These are phyloP conservation scores for Coemansia sp. DNA, from an alignment of 192 early-diverging fungal species.

Conservation along the genomic window DNA sequence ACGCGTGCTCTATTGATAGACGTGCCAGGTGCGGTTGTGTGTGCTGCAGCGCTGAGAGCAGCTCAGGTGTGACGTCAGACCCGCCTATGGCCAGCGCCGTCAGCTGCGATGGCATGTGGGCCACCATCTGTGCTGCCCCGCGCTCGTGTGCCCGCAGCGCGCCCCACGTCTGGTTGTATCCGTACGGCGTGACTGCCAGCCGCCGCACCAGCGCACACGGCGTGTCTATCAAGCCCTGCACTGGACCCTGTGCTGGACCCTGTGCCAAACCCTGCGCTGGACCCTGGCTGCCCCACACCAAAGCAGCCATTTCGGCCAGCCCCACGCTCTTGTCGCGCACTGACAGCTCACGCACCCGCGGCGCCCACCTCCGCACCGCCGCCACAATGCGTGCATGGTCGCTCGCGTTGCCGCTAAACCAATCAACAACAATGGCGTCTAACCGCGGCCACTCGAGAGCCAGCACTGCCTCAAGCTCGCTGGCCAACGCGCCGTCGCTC, in stretches of 20 bases:
- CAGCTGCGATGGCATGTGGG: conserved; percentile 25
- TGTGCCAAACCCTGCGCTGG: not conserved
- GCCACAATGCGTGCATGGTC: conserved; percentile 32
- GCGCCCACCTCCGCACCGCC: conserved; percentile 22
- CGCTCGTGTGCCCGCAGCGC: conserved; percentile 31
- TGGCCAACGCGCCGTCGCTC: conserved; percentile 11
- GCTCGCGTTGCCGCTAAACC: conserved; percentile 28
- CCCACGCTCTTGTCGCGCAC: conserved; percentile 37
- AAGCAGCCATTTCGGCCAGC: conserved; percentile 12
- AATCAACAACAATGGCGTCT: conserved; percentile 35
- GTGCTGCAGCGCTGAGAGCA: conserved; percentile 28
- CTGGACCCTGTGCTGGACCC: too few species aligned
- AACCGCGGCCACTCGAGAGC: conserved; percentile 31
- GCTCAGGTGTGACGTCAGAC: conserved; percentile 33
- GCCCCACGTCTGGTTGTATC: conserved; percentile 46
- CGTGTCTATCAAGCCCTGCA: not conserved
- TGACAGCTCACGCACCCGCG: conserved; percentile 28
- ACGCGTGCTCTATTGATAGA: conserved; percentile 38
- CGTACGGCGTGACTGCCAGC: conserved; percentile 40
- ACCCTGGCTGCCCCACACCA: conserved; percentile 6
- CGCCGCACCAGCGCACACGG: conserved; percentile 12
- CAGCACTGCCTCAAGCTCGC: conserved; percentile 35
- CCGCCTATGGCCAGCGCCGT: conserved; percentile 33
- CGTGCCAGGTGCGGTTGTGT: conserved; percentile 20
- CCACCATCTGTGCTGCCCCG: conserved; percentile 20